A percentile compares a stretch with the other conserved stretches of the same genome.
Conservation (phyloP, 2,329 filamentous ascomycete species). For the Fusarium verticillioides region DNA sequence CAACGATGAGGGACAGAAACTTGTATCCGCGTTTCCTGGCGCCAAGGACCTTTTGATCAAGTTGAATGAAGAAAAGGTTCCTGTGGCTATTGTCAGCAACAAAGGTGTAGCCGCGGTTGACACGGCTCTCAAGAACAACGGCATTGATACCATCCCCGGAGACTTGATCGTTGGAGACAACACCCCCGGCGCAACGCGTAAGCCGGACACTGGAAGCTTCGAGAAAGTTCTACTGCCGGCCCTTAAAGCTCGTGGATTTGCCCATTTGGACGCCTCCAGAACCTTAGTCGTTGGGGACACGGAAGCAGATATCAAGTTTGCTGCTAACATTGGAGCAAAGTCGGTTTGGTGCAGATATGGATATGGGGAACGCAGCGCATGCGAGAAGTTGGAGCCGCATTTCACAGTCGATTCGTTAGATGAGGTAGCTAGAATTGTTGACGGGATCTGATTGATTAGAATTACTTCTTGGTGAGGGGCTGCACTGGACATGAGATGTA, state of each 20-base stretch:
- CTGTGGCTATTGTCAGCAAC: not conserved
- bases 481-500: no score
- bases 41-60: not conserved
- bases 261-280: not conserved
- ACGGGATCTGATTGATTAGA: not conserved
- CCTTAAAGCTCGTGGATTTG: not conserved
- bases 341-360: conserved; percentile 18
- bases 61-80: rapidly evolving
- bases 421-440: not conserved
- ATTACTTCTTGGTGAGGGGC: not conserved
- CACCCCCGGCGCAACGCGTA: not conserved
- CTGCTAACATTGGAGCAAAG: not conserved
- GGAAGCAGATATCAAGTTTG: conserved; percentile 2
- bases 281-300: conserved; percentile 4
- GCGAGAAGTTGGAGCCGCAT: not conserved
- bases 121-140: not conserved
- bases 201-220: conserved; percentile 7
- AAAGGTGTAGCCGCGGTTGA: conserved; percentile 4
- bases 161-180: conserved; percentile 8
- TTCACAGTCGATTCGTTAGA: not conserved
- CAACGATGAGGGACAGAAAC: not conserved
- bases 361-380: conserved; percentile 16
- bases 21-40: not conserved
- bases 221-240: not conserved
- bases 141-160: not conserved